Evolutionary conservation across 495 filamentous ascomycete genomes (phyloP).

Genomic region (Penicillium roqueforti): DNA sequence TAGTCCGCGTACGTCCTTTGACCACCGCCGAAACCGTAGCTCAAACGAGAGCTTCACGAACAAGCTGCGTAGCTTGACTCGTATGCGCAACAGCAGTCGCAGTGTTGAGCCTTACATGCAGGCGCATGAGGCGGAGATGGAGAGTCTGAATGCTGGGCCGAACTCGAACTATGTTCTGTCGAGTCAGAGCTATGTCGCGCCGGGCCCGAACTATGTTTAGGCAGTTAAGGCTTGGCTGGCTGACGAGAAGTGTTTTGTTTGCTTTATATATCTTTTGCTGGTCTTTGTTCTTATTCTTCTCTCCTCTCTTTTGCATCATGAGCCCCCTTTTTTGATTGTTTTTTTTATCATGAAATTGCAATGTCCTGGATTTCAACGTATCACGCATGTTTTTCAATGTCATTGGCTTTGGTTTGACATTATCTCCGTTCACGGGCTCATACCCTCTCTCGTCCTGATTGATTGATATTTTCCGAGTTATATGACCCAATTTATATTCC

Average conservation of each 20-base stretch:
- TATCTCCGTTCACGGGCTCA: conserved; percentile 6
- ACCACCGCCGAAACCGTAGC: conserved; percentile 64
- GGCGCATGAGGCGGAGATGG: conserved; percentile 18
- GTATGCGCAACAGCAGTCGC: conserved; percentile 65
- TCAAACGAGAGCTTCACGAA: conserved; percentile 61
- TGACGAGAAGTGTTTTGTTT: not conserved
- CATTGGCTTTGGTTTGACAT: not conserved
- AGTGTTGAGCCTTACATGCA: conserved; percentile 36
- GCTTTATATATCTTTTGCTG: not conserved
- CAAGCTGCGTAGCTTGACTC: conserved; percentile 61
- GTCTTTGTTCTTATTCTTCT: not conserved
- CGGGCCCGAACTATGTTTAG: conserved; percentile 1
- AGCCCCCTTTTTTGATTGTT: not conserved
- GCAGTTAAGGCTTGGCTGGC: not conserved
- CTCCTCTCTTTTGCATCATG: not conserved
- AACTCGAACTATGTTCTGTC: conserved; percentile 10
- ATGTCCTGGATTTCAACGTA: not conserved
- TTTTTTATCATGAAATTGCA: conserved; percentile 2
- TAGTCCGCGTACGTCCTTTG: conserved; percentile 43
- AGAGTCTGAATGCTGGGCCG: conserved; percentile 20
- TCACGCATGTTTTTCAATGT: conserved; percentile 1
- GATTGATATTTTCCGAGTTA: not conserved
- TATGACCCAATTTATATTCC: conserved; percentile 5
- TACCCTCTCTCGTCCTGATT: conserved; percentile 16
- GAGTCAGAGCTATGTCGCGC: conserved; percentile 11